A percentile compares a stretch with the other conserved stretches of the same genome.
These are phyloP conservation scores for Priceomyces haplophilus DNA, from an alignment of 805 yeast genomes.

Conservation along the genomic window DNA sequence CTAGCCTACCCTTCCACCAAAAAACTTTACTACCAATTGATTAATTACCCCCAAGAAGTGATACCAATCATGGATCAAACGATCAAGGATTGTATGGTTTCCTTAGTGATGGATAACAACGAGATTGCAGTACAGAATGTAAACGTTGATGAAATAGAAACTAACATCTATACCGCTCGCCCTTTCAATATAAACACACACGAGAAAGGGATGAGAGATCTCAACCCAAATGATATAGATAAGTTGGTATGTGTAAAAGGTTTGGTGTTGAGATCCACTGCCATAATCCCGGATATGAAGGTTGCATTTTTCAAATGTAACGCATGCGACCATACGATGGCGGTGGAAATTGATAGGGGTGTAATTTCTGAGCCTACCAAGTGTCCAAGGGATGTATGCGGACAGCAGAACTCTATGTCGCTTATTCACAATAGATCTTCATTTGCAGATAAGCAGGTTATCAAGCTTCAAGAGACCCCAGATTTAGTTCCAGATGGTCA, in stretches of 20 bases:
- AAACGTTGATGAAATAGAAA: conserved; percentile 67
- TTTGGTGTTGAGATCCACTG: conserved; percentile 79
- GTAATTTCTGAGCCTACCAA: conserved; percentile 87
- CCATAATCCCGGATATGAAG: conserved; percentile 96
- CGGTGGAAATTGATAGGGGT: conserved; percentile 92
- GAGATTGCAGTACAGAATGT: conserved; percentile 28
- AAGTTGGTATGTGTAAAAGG: conserved; percentile 90
- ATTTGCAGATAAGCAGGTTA: conserved; percentile 93
- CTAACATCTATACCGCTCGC: conserved; percentile 79
- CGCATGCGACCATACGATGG: conserved; percentile 89
- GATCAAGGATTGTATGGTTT: conserved; percentile 82
- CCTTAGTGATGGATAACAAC: conserved; percentile 53
- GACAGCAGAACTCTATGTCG: conserved; percentile 81
- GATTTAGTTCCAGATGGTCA: conserved; percentile 97
- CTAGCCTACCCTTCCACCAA: conserved; percentile 71
- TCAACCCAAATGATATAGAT: conserved; percentile 93
- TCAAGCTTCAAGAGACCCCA: conserved; percentile 92
- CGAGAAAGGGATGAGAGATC: conserved; percentile 80
- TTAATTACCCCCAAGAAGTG: conserved; percentile 94
- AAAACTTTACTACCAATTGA: conserved; percentile 78
- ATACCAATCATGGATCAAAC: conserved; percentile 98
- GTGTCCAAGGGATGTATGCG: conserved; percentile 89
- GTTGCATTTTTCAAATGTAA: conserved; percentile 93
- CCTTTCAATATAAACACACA: conserved; percentile 76
- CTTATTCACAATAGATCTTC: conserved; percentile 87